Conservation (phyloP, 108 stramenopile genomes). For the Cyclotella atomus region DNA sequence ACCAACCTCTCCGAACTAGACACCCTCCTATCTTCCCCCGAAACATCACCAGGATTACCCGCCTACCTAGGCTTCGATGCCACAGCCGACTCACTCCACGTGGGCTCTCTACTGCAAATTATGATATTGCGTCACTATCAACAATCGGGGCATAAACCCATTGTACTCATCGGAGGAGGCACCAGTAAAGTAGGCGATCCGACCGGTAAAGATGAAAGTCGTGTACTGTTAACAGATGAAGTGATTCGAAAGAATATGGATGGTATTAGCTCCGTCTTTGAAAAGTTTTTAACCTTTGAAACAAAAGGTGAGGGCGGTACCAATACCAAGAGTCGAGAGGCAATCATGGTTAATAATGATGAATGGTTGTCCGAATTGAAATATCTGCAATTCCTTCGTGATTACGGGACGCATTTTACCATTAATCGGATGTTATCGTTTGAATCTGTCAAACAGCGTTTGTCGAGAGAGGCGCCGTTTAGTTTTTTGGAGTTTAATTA, state of each 20-base stretch:
- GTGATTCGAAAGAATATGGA: slow-evolving; percentile 76
- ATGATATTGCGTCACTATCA: slow-evolving; percentile 97
- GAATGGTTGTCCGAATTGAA: slow-evolving; percentile 87
- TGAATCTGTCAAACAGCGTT: slow-evolving; percentile 94
- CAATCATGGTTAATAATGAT: slow-evolving; percentile 96
- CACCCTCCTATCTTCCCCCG: slow-evolving; percentile 28
- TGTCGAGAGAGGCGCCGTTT: slow-evolving; percentile 91
- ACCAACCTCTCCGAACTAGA: slow-evolving; percentile 80
- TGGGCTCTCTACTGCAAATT: slow-evolving; percentile 96
- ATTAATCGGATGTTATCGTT: slow-evolving; percentile 97
- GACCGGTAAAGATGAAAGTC: slow-evolving; percentile 95
- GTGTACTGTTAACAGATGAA: slow-evolving; percentile 86
- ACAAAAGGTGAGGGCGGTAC: slow-evolving; percentile 22
- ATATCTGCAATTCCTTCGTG: slow-evolving; percentile 94
- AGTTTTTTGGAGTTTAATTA: slow-evolving; percentile 98
- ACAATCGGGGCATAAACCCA: slow-evolving; percentile 83
- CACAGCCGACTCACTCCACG: slow-evolving; percentile 97
- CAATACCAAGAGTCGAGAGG: slow-evolving; percentile 61
- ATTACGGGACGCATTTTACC: slow-evolving; percentile 96
- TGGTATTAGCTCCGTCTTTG: slow-evolving; percentile 86
- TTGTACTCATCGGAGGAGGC: slow-evolving; percentile 95
- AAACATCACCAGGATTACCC: slow-evolving; percentile 9
- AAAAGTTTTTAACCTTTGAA: slow-evolving; percentile 76
- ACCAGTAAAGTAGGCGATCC: slow-evolving; percentile 98
- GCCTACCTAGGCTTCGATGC: slow-evolving; percentile 99